Conservation (phyloP, 257 asterid genomes). For the Nicotiana obtusifolia region DNA sequence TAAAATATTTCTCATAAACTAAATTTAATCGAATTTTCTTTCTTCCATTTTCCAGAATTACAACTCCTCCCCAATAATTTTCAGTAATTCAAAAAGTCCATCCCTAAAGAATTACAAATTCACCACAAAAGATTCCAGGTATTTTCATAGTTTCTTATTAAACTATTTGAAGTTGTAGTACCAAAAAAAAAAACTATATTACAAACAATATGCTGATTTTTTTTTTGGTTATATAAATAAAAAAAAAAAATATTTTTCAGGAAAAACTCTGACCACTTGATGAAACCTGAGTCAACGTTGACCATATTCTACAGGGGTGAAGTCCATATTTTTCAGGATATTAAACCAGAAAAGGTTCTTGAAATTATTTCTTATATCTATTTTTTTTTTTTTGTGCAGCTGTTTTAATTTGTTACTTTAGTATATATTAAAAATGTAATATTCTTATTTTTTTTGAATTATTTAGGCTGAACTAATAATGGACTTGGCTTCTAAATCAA, state of each 20-base stretch:
- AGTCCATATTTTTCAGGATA: conserved; percentile 22
- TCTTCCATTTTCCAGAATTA: background rate
- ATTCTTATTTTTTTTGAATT: background rate
- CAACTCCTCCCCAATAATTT: background rate
- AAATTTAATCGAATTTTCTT: background rate
- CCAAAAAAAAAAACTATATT: background rate
- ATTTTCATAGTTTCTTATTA: background rate
- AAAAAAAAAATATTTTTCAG: background rate
- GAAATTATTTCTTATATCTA: background rate
- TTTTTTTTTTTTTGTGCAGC: background rate
- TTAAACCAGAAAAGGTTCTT: conserved; percentile 23
- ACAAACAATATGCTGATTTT: background rate
- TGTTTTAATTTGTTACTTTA: background rate
- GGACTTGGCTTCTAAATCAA: conserved; percentile 6
- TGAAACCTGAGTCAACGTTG: conserved; percentile 4
- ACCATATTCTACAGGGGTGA: conserved; percentile 19
- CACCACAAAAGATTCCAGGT: background rate
- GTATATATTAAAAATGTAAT: background rate
- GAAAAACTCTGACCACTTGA: background rate
- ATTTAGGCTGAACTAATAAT: conserved; percentile 21
- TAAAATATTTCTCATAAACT: background rate
- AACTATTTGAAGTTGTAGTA: no score
- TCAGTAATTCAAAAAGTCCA: background rate
- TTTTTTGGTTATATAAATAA: background rate
- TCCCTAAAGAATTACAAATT: background rate